Evolutionary conservation across 2,329 filamentous ascomycete genomes (phyloP).

Genomic region (Eutypella sp.): DNA sequence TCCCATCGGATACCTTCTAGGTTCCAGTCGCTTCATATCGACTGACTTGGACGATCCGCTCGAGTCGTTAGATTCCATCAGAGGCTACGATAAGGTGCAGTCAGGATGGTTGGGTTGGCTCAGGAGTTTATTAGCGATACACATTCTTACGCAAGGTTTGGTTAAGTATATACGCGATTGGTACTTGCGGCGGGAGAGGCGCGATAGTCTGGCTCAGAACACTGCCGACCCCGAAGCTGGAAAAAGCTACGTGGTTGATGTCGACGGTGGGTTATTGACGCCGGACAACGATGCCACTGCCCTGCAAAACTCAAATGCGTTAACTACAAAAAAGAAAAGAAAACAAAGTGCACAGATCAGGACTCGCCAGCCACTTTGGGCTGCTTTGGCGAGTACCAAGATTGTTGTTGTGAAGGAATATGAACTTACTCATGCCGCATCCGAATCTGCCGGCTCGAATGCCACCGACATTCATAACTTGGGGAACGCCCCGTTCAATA

Average conservation of each 20-base stretch:
- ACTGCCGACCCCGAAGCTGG: conserved; percentile 59
- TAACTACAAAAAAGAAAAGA: conserved; percentile 73
- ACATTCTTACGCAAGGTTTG: conserved; percentile 69
- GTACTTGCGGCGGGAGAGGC: conserved; percentile 58
- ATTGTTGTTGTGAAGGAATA: conserved; percentile 93
- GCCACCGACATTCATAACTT: conserved; percentile 73
- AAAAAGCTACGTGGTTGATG: conserved; percentile 39
- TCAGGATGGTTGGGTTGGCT: conserved; percentile 58
- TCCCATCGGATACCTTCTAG: conserved; percentile 40
- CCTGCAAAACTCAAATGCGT: conserved; percentile 50
- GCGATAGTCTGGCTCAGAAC: conserved; percentile 43
- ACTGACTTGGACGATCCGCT: conserved; percentile 43
- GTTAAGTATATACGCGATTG: conserved; percentile 66
- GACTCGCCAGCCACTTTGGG: conserved; percentile 89
- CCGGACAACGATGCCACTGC: conserved; percentile 48
- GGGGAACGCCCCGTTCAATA: conserved; percentile 68
- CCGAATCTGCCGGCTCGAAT: conserved; percentile 68
- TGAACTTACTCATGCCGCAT: conserved; percentile 72
- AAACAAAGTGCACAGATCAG: conserved; percentile 89
- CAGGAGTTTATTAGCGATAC: conserved; percentile 65
- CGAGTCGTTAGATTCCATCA: conserved; percentile 33
- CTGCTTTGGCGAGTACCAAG: conserved; percentile 90
- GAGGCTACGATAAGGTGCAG: conserved; percentile 49
- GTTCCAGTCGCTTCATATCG: conserved; percentile 41
- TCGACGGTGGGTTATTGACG: conserved; percentile 45